Conservation (phyloP, 2,329 filamentous ascomycete genomes). For the Alternaria conjuncta region DNA sequence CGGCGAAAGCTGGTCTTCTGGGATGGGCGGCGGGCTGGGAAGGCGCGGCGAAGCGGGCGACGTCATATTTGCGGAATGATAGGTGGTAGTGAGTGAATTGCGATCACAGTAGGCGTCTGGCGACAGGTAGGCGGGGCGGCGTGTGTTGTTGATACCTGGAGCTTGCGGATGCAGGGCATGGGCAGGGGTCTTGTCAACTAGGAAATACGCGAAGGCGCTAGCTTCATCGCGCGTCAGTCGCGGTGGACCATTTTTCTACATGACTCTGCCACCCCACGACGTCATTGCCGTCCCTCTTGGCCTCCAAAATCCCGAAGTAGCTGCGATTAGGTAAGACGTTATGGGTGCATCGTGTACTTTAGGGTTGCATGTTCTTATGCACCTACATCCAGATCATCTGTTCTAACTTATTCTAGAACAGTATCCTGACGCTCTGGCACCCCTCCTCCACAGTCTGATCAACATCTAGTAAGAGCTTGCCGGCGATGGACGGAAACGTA, state of each 20-base stretch:
- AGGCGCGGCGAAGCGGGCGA: slow-evolving; percentile 76
- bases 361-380: neutral
- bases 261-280: slow-evolving; percentile 13
- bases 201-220: slow-evolving; percentile 8
- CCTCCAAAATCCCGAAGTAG: neutral
- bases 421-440: neutral
- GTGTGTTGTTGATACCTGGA: slow-evolving; percentile 19
- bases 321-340: neutral
- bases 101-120: neutral
- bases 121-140: slow-evolving; percentile 5
- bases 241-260: slow-evolving; percentile 5
- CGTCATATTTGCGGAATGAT: slow-evolving; percentile 23
- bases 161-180: slow-evolving; percentile 26
- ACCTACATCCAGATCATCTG: neutral
- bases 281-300: slow-evolving; percentile 1
- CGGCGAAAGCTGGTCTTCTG: slow-evolving; percentile 92
- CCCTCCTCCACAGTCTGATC: neutral
- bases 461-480: neutral
- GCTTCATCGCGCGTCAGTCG: neutral
- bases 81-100: neutral
- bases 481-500: slow-evolving; percentile 23
- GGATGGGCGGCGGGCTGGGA: slow-evolving; percentile 90
- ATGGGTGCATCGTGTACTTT: neutral
- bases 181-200: slow-evolving; percentile 15
- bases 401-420: neutral